Base-by-base conservation (phyloP, 768 basidiomycete genomes). In the Phylloporus sp. region DNA sequence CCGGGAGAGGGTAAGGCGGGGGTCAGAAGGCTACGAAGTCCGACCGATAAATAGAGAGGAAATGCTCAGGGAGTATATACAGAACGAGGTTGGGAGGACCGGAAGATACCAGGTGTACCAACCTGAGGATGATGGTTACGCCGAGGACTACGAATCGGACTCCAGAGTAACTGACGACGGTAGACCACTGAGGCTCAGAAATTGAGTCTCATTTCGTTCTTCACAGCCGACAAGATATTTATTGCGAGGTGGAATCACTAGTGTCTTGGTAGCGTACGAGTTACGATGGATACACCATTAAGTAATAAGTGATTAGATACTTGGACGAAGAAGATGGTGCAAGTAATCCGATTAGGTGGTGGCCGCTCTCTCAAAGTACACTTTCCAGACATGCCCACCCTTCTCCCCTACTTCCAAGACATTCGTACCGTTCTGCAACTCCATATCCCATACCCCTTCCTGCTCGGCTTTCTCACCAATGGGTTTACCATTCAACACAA, bases 1-100 rank as follows among this genome's bases (percentile, higher is more conserved):
- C 18, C 61, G 55, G 24, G 61, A 66, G 14, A 60, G 52, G 26
- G 71, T 87, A 38, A 72, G 90, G 42, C 68, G 79, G 35, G 89
- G 90, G 18, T 91, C 88, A 13, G 90, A 92, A 67, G 90, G 90
- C 5, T 87, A 82, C 55, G 90, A 92, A 59, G 80, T 87, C 37
- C 75, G 73, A 13, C 67, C 77, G 10, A 66, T 77, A 29, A 71
- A 78, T 36, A 71, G 89, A 47, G 84, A 89, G 57, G 78, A 76
- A 36, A 73, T 90, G 69, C 64, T 90, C 32, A 67, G 63, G 46
- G 68, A 72, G 39, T 83, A 86, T 62, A 63, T 90, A 26, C 65
- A 67, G 46, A 70, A 70, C 33, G 62, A 80, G 28, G 77, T 77
- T 9, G 74, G 75, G 53, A 75, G 79, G 53, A 73, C 73, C 3